A percentile compares a stretch with the other conserved stretches of the same genome.
These are phyloP conservation scores for Fomitopsis palustris DNA, from an alignment of 1,284 basidiomycete genomes.

Conservation along the genomic window DNA sequence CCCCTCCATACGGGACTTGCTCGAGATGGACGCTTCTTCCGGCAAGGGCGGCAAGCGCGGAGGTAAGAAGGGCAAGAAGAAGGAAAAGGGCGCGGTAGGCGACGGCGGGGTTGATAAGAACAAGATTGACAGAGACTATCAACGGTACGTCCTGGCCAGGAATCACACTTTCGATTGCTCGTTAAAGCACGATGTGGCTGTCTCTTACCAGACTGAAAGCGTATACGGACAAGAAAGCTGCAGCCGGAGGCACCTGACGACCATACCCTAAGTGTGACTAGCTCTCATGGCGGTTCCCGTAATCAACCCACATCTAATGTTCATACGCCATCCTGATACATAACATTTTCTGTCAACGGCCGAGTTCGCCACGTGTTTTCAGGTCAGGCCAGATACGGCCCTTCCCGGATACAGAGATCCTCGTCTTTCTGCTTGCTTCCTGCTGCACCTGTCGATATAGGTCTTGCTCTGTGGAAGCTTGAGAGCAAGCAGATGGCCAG, in stretches of 20 bases:
- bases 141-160: constrained; percentile 31
- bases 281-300: too few species aligned
- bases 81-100: constrained; percentile 19
- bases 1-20: constrained; percentile 76
- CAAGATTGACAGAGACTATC: constrained; percentile 46
- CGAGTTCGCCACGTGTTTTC: too few species aligned
- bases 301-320: too few species aligned
- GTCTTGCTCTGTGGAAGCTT: too few species aligned
- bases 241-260: background rate
- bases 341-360: too few species aligned
- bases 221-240: constrained; percentile 47
- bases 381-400: too few species aligned
- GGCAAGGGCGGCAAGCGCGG: constrained; percentile 61
- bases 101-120: constrained; percentile 35
- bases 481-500: too few species aligned
- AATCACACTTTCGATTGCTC: background rate
- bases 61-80: constrained; percentile 70
- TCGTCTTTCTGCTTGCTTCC: too few species aligned
- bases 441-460: too few species aligned
- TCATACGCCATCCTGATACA: too few species aligned
- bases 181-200: background rate
- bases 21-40: constrained; percentile 69
- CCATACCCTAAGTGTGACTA: background rate
- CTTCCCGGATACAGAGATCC: too few species aligned
- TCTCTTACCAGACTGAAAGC: constrained; percentile 41